Base-by-base conservation (phyloP, 345 rosid species). In the Rhizophora mangle region DNA sequence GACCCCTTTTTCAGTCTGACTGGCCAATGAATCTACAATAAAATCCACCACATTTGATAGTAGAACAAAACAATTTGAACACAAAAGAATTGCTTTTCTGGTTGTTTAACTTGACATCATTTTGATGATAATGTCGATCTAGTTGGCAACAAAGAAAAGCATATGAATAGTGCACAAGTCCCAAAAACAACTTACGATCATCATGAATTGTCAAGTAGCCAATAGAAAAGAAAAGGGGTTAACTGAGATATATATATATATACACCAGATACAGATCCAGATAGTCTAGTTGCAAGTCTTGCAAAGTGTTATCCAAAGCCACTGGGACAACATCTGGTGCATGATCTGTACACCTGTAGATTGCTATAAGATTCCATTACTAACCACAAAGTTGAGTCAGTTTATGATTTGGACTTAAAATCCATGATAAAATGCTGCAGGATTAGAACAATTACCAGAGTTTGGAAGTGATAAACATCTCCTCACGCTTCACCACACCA, bases 231-330 rank as follows among this genome's bases (percentile, higher is more conserved):
- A 39, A 39, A 39, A n/a, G 15, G 0, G 15, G 10, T 39, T 10
- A 32, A 4, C 34, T 29, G 30, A 32, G 6, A 32, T 4, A 32
- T 5, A 32, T 4, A 32, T 32, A 32, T 32, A 39, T 24, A n/a
- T n/a, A n/a, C n/a, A n/a, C n/a, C 43, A 10, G 21, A 37, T 21
- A 3, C 27, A 62, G 32, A 77, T 92, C 94, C 32, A 88, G 75
- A 30, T 90, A 87, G 62, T 85, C 89, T 62, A 90, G 78, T 76
- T 85, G 91, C 68, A 92, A 75, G 73, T 90, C 89, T 63, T 6
- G 73, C 69, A 90, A 67, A 63, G 93, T 87, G 79, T 76, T 83
- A 62, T 86, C 74, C 63, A 92, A 55, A 27, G 96, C 88, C 43
- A 51, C 80, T 0, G 71, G 67, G 9, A 90, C 95, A 82, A 88